Percentiles rank a stretch among this genome's conserved stretches.
These are phyloP conservation scores for Podaxis rugospora DNA, from an alignment of 768 basidiomycete genomes.

Conservation along the genomic window DNA sequence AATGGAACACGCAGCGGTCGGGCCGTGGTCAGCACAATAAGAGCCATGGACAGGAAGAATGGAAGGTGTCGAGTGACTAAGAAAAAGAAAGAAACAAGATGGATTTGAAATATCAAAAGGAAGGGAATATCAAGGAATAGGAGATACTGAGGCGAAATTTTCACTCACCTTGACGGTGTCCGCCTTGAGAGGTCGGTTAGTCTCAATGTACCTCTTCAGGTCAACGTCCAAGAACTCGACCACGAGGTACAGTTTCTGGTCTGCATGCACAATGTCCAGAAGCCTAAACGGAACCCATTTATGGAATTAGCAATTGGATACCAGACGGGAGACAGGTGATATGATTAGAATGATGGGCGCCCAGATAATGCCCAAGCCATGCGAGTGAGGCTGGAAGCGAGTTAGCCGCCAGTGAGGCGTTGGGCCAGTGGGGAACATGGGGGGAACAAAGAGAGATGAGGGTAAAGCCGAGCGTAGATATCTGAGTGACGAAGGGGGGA, in stretches of 20 bases:
- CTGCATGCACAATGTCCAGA: slow-evolving; percentile 94
- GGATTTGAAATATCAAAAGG: too few relatives aligned
- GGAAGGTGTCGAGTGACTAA: neutral
- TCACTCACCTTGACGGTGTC: slow-evolving; percentile 75
- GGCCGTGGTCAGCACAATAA: neutral
- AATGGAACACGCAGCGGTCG: neutral
- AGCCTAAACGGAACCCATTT: slow-evolving; percentile 45
- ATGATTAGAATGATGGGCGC: slow-evolving; percentile 12
- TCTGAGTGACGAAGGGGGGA: neutral
- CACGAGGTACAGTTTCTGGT: slow-evolving; percentile 96
- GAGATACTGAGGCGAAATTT: neutral
- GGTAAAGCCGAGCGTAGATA: neutral
- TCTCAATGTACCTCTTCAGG: slow-evolving; percentile 95
- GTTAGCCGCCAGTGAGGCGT: too few relatives aligned
- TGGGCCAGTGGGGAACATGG: neutral
- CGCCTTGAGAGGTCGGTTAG: slow-evolving; percentile 71
- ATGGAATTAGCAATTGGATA: slow-evolving; percentile 2
- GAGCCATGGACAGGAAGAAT: neutral
- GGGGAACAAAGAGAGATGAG: neutral
- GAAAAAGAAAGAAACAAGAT: neutral
- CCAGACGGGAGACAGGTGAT: slow-evolving; percentile 3
- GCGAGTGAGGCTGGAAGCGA: too few relatives aligned
- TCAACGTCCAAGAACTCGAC: slow-evolving; percentile 98
- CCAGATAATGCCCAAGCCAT: neutral
- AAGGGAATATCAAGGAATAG: too few relatives aligned